A percentile compares a stretch with the other conserved stretches of the same genome.
Conservation (phyloP, 169 alveolate species). For the Neospora caninum region DNA sequence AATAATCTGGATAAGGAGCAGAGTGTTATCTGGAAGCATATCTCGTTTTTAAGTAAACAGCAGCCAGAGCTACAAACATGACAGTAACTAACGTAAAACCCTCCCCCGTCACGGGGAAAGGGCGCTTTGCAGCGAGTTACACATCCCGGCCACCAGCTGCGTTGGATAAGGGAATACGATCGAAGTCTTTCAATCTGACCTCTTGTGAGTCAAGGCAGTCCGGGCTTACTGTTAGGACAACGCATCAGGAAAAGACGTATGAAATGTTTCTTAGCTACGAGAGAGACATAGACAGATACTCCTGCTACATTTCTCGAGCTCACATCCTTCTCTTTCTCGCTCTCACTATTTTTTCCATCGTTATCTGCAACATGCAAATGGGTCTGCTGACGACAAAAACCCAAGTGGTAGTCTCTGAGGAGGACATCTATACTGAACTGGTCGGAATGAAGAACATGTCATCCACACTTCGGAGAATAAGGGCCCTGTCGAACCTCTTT, state of each 20-base stretch:
- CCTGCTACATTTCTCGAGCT: neutral
- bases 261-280: slow-evolving; percentile 24
- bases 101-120: neutral
- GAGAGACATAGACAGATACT: neutral
- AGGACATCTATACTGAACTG: slow-evolving; percentile 43
- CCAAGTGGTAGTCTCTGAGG: slow-evolving; percentile 32
- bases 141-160: neutral
- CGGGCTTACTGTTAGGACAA: neutral
- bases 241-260: slow-evolving; percentile 52
- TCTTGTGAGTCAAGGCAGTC: slow-evolving; percentile 1
- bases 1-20: no score
- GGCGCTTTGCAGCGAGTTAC: neutral
- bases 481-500: slow-evolving; percentile 37
- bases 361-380: slow-evolving; percentile 2
- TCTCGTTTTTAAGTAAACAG: neutral
- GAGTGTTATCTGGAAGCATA: no score
- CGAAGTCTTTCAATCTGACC: neutral
- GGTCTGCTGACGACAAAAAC: neutral
- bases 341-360: neutral
- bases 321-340: slow-evolving; percentile 20
- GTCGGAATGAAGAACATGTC: slow-evolving; percentile 40
- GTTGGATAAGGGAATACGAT: slow-evolving; percentile 6
- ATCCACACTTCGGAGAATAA: slow-evolving; percentile 8
- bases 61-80: neutral
- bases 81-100: neutral